Evolutionary conservation across 2,329 filamentous ascomycete genomes (phyloP), one percentile per base, ranked within the genome.

Genomic region (Sclerotinia trifoliorum): DNA sequence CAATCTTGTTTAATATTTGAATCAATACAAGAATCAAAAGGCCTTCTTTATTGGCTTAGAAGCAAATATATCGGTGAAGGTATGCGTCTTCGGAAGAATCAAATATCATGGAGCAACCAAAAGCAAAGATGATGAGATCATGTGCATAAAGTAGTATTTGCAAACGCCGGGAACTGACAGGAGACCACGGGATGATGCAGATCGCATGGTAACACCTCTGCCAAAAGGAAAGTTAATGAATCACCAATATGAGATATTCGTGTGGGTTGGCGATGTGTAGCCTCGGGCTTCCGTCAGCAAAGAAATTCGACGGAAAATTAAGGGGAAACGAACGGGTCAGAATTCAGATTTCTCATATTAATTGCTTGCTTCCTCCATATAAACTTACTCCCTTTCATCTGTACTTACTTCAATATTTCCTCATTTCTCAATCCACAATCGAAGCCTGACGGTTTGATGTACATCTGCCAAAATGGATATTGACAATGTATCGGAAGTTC

Each of bases 391-490:
- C 21, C 21, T 49, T 29, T 49, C 21, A 35, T 10, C 19, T 35
- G 4, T 39, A 35, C 42, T 24, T 48, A 3, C 26, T 55, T 24
- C 13, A 19, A 19, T 61, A 49, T 61, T 2, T 29, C 17, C 11
- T 39, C 2, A 24, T 35, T 32, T 29, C 29, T 35, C 13, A 62
- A 35, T 7, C 5, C 13, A 51, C 44, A 3, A 24, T 4, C 2
- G 1, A 19, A 51, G 17, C 11, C 29, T 29, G 6, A 24, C 21
- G 4, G 8, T 49, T 13, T 5, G 5, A 15, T 21, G 17, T 21
- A 19, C 13, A n/a, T 24, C 29, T 55, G 26, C 24, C 57, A 56
- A 67, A 49, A 69, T 71, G 69, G 56, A 70, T 44, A 44, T 52
- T 52, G 29, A 63, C 10, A 51, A 70, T 61, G 66, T 68, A 26